Evolutionary conservation across 805 yeast species (phyloP), one percentile per base, ranked within the genome.

Genomic region (Hanseniaspora lachancei): DNA sequence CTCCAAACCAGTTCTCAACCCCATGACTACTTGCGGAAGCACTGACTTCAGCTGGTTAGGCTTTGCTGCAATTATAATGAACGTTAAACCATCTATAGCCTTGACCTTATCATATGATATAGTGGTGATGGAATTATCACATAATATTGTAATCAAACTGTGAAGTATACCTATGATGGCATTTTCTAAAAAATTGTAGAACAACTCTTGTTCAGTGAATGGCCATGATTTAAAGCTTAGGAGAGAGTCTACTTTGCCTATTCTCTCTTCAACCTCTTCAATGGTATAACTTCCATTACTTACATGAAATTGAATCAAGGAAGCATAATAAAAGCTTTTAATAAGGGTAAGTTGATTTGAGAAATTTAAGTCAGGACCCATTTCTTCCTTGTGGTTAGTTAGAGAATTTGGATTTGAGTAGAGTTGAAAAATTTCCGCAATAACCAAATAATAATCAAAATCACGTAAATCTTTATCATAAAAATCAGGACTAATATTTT

Each of bases 21-120:
- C 85, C 1, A 95, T 84, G 58, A 87, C 83, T 5, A 91, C 78
- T 64, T 89, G 97, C 0, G 96, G 95, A 38, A 85, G 68, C 0
- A 87, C 86, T 1, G 85, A 77, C 5, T 79, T 76, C 34, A 85
- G 77, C 16, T 81, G 73, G 27, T 74, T 70, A 6, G 76, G 76
- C 1, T 80, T 70, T 2, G 80, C 68, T 55, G 63, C 58, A 44
- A 75, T 72, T 7, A 86, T 78, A 24, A 91, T 68, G 57, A 83
- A 78, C 40, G 82, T 78, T 34, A 91, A 77, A 0, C 96, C 96
- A 56, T 79, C 72, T 2, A 91, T 73, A 1, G 91, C 82, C 39
- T 79, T 76, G 1, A 82, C 71, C 63, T 86, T 88, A 49, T 85
- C 89, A 51, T 82, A 72, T 61, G 77, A 82, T 0, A 95, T 86